A percentile compares a stretch with the other conserved stretches of the same genome.
These are phyloP conservation scores for Cladophialophora psammophila DNA, from an alignment of 2,329 filamentous ascomycete genomes.

Conservation along the genomic window DNA sequence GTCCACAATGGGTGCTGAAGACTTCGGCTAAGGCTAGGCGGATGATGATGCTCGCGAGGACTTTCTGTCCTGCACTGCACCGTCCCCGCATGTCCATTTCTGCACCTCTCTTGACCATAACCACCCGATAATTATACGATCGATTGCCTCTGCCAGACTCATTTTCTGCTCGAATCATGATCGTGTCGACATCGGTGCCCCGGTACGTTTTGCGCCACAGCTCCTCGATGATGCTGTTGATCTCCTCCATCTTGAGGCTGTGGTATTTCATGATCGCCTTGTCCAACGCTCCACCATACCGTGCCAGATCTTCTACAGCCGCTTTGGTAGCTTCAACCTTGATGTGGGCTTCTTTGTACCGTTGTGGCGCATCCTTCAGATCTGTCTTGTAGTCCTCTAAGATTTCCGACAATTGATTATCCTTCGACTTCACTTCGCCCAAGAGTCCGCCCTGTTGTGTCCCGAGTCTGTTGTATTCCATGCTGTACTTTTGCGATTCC, in stretches of 20 bases:
- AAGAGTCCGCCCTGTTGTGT: slow-evolving; percentile 77
- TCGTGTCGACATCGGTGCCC: slow-evolving; percentile 95
- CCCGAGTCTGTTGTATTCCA: slow-evolving; percentile 71
- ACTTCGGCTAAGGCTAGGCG: slow-evolving; percentile 94
- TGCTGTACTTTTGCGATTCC: slow-evolving; percentile 73
- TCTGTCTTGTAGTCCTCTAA: slow-evolving; percentile 82
- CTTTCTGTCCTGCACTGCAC: slow-evolving; percentile 95
- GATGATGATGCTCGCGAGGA: slow-evolving; percentile 96
- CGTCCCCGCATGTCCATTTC: slow-evolving; percentile 99
- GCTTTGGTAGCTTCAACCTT: slow-evolving; percentile 90
- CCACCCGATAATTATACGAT: slow-evolving; percentile 95
- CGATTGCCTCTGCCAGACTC: slow-evolving; percentile 72
- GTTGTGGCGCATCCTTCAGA: slow-evolving; percentile 79
- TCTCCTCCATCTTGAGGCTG: slow-evolving; percentile 95
- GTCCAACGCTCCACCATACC: slow-evolving; percentile 84
- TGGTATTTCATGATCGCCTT: slow-evolving; percentile 98
- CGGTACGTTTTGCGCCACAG: slow-evolving; percentile 98
- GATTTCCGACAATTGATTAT: slow-evolving; percentile 77
- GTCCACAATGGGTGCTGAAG: slow-evolving; percentile 92
- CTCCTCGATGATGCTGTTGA: slow-evolving; percentile 92
- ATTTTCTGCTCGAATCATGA: slow-evolving; percentile 90
- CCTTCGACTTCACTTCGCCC: slow-evolving; percentile 82
- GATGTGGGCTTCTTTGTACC: slow-evolving; percentile 88
- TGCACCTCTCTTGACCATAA: slow-evolving; percentile 95
- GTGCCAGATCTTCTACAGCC: slow-evolving; percentile 85